phyloP scores from a whole-genome alignment of 306 rosid genomes.

The Acacia melanoxylon region DNA sequence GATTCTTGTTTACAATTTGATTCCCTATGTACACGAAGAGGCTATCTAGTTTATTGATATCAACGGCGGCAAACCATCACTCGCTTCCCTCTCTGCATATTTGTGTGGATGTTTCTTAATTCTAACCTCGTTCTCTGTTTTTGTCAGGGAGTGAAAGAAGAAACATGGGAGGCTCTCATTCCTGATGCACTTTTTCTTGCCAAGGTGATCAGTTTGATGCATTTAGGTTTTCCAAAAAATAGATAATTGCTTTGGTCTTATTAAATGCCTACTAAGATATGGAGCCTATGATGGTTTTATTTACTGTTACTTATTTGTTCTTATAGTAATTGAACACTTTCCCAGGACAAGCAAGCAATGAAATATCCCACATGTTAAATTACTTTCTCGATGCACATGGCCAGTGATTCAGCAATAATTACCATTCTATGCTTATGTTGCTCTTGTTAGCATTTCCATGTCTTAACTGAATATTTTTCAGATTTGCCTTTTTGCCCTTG shows the following conservation, averaged over 20 bases:
- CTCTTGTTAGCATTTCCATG: constrained; percentile 22
- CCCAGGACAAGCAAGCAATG: constrained; percentile 10
- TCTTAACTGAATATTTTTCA: constrained; percentile 43
- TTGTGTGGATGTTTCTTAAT: constrained; percentile 3
- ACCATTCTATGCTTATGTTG: not conserved
- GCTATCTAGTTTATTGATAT: constrained; percentile 1
- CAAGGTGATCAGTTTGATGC: constrained; percentile 53
- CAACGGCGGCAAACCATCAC: not conserved
- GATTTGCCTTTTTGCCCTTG: constrained; percentile 71
- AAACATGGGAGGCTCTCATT: constrained; percentile 79
- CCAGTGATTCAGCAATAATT: constrained; percentile 2
- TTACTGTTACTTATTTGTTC: not conserved
- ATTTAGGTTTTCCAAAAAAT: not conserved
- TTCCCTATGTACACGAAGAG: not conserved
- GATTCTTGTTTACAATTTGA: not conserved
- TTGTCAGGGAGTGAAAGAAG: constrained; percentile 71
- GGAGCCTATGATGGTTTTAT: not conserved
- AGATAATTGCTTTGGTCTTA: not conserved
- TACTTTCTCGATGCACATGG: not conserved
- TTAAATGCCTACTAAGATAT: constrained; percentile 1
- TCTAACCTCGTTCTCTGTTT: constrained; percentile 21
- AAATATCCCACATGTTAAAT: constrained; percentile 19
- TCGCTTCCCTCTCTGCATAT: constrained; percentile 2
- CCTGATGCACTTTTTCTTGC: constrained; percentile 67
- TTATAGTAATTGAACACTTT: constrained; percentile 16